Evolutionary conservation across 2,329 filamentous ascomycete species (phyloP).

Genomic region (Pseudocercospora ulei): DNA sequence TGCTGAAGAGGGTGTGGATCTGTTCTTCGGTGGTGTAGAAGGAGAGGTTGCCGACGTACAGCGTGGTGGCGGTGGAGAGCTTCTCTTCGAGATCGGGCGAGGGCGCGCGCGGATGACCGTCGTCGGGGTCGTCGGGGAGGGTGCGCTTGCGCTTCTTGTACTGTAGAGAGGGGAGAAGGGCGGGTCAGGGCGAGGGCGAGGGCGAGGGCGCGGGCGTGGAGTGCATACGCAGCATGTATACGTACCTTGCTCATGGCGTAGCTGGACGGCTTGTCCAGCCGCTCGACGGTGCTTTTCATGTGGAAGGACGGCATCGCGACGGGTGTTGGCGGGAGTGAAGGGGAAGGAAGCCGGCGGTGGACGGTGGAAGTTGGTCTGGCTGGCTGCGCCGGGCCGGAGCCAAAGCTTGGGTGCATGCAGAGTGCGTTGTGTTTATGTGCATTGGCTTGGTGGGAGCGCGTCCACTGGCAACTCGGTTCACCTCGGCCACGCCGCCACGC

Average conservation of each 20-base stretch:
- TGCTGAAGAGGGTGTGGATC: slow-evolving; percentile 63
- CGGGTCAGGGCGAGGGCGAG: slow-evolving; percentile 1
- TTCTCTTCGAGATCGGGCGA: slow-evolving; percentile 62
- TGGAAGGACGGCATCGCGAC: slow-evolving; percentile 41
- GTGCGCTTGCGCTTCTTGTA: slow-evolving; percentile 63
- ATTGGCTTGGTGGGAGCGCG: too few relatives aligned
- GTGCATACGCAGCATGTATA: slow-evolving; percentile 7
- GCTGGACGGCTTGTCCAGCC: slow-evolving; percentile 86
- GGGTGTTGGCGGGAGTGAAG: slow-evolving; percentile 7
- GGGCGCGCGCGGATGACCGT: slow-evolving; percentile 39
- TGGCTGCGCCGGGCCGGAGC: too few relatives aligned
- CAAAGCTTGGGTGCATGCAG: too few relatives aligned
- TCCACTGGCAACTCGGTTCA: too few relatives aligned
- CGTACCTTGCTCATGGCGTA: slow-evolving; percentile 78
- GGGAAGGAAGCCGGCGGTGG: not conserved
- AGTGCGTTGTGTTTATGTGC: too few relatives aligned
- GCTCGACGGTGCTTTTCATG: slow-evolving; percentile 66
- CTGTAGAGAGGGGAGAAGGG: slow-evolving; percentile 36
- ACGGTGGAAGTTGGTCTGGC: not conserved
- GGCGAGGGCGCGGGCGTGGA: slow-evolving; percentile 2
- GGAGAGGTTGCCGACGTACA: slow-evolving; percentile 94
- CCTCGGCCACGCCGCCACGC: too few relatives aligned
- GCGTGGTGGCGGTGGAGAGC: slow-evolving; percentile 76
- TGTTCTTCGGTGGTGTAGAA: slow-evolving; percentile 84
- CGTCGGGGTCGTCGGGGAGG: slow-evolving; percentile 43